Base-by-base conservation (phyloP, 2,329 filamentous ascomycete species). In the Neofusicoccum parvum region DNA sequence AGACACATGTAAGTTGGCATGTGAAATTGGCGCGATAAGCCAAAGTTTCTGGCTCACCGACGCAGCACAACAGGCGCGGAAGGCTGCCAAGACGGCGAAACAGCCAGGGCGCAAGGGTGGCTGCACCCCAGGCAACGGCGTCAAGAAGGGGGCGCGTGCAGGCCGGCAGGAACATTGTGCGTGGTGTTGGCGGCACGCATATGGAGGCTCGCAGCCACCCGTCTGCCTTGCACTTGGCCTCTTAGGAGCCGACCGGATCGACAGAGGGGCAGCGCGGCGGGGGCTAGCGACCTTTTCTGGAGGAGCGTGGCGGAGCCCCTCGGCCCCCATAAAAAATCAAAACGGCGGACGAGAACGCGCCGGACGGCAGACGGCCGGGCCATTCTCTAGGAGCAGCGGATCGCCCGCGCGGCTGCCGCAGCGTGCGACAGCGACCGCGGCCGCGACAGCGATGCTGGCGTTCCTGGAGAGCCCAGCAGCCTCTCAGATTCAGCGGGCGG, bases 211-310 rank as follows among this genome's bases (percentile, higher is more conserved):
- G 45, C 32, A 45, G 41, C 39, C 50, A 48, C 43, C 41, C 41
- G 32, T 32, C 43, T 12, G 15, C 7, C 43, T n/a, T 45, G 37
- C 11, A 15, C 37, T 45, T n/a, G 43, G 15, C 14, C 17, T 11
- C 32, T 10, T 32, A 37, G 43, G 56, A 60, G 56, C 56, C 46
- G 37, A 51, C 59, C 59, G 59, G 59, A 62, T 62, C 59, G 45
- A 50, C 59, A 62, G 59, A 62, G 59, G 59, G 59, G 59, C 59
- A 51, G 48, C 59, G 34, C 45, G 58, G 59, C 59, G 59, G 59
- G 51, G 46, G 36, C 48, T 62, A 62, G 48, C 59, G 46, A 50
- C 14, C 3, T 36, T 32, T 17, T 15, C 37, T 59, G 37, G 48
- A 62, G 59, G 17, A 27, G 59, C 45, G 36, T 41, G 56, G 56